Evolutionary conservation across 2,329 filamentous ascomycete species (phyloP), one percentile per base, ranked within the genome.

Genomic region (Fusarium bactridioides): DNA sequence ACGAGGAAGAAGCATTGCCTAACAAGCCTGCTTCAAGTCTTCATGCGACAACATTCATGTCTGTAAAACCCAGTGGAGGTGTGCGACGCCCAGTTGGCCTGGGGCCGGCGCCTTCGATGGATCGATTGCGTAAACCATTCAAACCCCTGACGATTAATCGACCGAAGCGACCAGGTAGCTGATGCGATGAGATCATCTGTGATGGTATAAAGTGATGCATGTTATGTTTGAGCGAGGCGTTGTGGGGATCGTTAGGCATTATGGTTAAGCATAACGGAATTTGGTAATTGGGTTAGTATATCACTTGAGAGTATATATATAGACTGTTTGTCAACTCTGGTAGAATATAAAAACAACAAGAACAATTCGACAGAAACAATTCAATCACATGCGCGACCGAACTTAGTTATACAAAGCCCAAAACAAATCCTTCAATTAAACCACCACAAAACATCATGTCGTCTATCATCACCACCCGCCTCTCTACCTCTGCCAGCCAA

Each of bases 111-210:
- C 81, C 85, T 45, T 84, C 85, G 1, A 83, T 89, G 76, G 84
- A 87, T 55, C 83, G 83, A 72, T 76, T 89, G 54, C 82, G 83
- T 61, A 88, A 85, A 75, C 88, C 88, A 10, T 90, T 90, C 64
- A 89, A 88, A 79, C 86, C 86, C 47, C 80, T 89, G 73, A 89
- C 86, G 16, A 85, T 89, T 25, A 86, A 84, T 64, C 82, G 85
- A 35, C 80, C 81, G 23, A 66, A 71, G 53, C 77, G 77, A 5
- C 79, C 77, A 19, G 54, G 61, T 40, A 64, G 55, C 41, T 74
- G 64, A 74, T 50, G 47, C 16, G 37, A 37, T 69, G 27, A 27
- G 40, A 44, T 66, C 23, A 64, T 57, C 41, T 48, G 51, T 61
- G 38, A 69, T 57, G 57, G 13, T 61, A 18, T 9, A n/a, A 27